These are phyloP conservation scores for Candida gigantensis DNA, from an alignment of 1,139 yeast species.

Conservation along the genomic window DNA sequence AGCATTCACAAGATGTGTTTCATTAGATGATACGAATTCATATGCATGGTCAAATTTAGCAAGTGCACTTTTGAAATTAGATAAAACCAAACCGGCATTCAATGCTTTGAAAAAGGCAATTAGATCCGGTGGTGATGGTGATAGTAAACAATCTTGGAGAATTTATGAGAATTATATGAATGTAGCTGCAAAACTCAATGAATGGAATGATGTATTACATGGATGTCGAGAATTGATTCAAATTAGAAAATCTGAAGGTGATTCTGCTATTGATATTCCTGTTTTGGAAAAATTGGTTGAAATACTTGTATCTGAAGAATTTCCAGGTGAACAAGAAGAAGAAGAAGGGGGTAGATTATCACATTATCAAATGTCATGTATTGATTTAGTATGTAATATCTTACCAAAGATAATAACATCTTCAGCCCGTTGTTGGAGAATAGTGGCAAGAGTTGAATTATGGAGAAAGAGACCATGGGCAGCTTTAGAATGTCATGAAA, in stretches of 20 bases:
- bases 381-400: constrained; percentile 65
- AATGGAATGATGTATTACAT: constrained; percentile 84
- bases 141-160: constrained; percentile 75
- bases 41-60: constrained; percentile 96
- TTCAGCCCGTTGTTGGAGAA: constrained; percentile 78
- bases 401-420: constrained; percentile 71
- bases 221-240: constrained; percentile 63
- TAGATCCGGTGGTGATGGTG: constrained; percentile 66
- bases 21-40: constrained; percentile 79
- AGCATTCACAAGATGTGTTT: constrained; percentile 89
- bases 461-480: constrained; percentile 92
- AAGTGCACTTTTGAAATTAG: constrained; percentile 67
- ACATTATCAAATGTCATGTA: constrained; percentile 65
- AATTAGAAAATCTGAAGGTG: constrained; percentile 58
- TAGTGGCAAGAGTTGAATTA: constrained; percentile 78
- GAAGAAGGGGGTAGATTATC: constrained; percentile 41
- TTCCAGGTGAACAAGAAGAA: no score
- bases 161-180: constrained; percentile 85
- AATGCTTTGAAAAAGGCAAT: constrained; percentile 81
- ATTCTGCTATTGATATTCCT: constrained; percentile 71
- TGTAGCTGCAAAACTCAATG: constrained; percentile 76
- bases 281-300: constrained; percentile 75
- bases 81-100: constrained; percentile 74
- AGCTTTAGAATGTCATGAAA: constrained; percentile 82
- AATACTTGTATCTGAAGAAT: constrained; percentile 56